These are phyloP conservation scores for Ceratocystis lukuohia DNA, from an alignment of 2,329 filamentous ascomycete genomes.

Conservation along the genomic window DNA sequence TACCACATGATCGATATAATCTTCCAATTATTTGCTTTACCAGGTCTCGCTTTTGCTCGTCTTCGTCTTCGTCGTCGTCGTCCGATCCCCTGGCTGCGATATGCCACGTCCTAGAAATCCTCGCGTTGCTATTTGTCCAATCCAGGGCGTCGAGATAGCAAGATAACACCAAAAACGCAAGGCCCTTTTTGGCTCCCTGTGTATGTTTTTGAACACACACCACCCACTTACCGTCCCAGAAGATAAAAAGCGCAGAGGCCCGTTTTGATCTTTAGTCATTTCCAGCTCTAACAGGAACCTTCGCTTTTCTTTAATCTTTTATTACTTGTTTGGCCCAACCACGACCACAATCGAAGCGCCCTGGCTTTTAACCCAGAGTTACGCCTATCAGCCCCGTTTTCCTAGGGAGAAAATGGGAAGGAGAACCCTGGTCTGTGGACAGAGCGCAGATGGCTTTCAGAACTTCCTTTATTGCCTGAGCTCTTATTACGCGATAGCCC, in stretches of 20 bases:
- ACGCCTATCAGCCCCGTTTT: conserved; percentile 2
- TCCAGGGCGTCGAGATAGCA: no score
- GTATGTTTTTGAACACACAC: background rate
- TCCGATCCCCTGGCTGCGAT: no score
- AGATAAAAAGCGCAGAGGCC: background rate
- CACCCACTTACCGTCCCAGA: background rate
- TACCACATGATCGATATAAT: no score
- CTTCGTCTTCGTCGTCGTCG: no score
- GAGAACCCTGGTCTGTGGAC: background rate
- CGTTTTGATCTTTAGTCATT: background rate
- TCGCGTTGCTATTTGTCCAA: no score
- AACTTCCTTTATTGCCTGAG: background rate
- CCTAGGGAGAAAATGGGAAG: background rate
- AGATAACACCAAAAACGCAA: no score
- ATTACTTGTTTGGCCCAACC: background rate
- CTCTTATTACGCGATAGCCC: background rate
- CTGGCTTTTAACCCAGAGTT: background rate
- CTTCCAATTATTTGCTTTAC: no score
- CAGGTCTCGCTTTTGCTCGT: no score
- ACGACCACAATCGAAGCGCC: background rate
- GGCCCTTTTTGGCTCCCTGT: background rate
- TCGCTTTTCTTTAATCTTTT: background rate
- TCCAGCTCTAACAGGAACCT: background rate
- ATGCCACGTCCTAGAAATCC: no score
- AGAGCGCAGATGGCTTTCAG: background rate